These are phyloP conservation scores for Massariosphaeria phaeospora DNA, from an alignment of 495 filamentous ascomycete genomes.

Conservation along the genomic window DNA sequence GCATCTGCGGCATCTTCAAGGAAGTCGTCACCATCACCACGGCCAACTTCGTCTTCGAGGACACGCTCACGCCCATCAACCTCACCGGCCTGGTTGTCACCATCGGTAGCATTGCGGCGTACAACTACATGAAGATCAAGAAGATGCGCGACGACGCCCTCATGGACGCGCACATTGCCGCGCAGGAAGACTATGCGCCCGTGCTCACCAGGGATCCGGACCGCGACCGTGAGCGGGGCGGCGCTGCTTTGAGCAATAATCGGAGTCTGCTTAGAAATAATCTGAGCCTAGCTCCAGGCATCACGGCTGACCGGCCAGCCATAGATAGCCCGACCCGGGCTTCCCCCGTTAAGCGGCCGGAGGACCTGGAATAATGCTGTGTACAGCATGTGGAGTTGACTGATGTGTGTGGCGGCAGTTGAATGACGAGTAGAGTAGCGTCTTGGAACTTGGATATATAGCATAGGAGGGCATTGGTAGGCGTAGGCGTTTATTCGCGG, in stretches of 20 bases:
- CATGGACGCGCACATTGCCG: constrained; percentile 30
- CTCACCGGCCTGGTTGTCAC: constrained; percentile 83
- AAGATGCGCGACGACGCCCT: constrained; percentile 76
- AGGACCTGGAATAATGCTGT: constrained; percentile 33
- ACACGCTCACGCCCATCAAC: constrained; percentile 85
- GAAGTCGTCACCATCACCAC: constrained; percentile 95
- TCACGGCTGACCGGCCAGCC: constrained; percentile 9
- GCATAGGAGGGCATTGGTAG: too few relatives aligned
- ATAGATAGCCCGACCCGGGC: constrained; percentile 24
- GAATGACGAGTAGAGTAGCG: too few relatives aligned
- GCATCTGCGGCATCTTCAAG: constrained; percentile 98
- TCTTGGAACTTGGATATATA: too few relatives aligned
- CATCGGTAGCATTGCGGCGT: constrained; percentile 75
- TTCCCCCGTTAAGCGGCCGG: constrained; percentile 35
- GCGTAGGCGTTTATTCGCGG: too few relatives aligned
- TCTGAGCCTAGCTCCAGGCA: constrained; percentile 22
- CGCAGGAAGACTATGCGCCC: constrained; percentile 33
- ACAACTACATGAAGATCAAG: constrained; percentile 90
- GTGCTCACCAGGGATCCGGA: constrained; percentile 32
- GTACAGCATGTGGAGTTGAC: too few relatives aligned
- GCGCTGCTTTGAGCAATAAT: constrained; percentile 19
- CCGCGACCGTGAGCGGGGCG: neutral
- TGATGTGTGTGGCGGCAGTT: too few relatives aligned
- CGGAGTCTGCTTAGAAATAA: constrained; percentile 29
- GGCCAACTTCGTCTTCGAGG: constrained; percentile 82